Conservation (phyloP, 2,329 filamentous ascomycete genomes). For the Thielaviopsis populi region DNA sequence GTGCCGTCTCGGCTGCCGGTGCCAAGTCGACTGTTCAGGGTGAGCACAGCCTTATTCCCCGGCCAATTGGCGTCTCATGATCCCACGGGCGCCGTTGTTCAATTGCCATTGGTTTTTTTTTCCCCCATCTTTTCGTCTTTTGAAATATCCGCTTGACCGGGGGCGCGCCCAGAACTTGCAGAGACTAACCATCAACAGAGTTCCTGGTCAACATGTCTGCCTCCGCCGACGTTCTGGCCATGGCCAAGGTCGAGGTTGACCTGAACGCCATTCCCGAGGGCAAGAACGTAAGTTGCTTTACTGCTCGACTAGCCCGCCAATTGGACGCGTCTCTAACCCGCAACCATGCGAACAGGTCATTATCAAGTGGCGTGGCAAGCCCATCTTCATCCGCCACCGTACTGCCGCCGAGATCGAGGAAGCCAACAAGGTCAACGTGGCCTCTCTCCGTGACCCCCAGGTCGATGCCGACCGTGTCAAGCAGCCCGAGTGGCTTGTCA, state of each 20-base stretch:
- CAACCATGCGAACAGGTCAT: constrained; percentile 52
- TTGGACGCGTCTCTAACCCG: neutral
- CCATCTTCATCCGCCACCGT: constrained; percentile 98
- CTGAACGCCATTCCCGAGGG: constrained; percentile 86
- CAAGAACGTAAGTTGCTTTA: constrained; percentile 68
- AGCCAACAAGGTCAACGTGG: constrained; percentile 75
- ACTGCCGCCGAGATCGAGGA: constrained; percentile 86
- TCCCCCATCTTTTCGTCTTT: neutral
- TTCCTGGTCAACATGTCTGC: constrained; percentile 99
- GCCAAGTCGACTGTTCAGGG: constrained; percentile 97
- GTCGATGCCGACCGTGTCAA: constrained; percentile 83
- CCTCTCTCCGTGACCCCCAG: constrained; percentile 80
- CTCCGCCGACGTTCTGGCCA: constrained; percentile 93
- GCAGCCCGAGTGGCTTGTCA: constrained; percentile 97
- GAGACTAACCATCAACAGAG: constrained; percentile 41
- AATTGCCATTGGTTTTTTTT: constrained; percentile 21
- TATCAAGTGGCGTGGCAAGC: constrained; percentile 99
- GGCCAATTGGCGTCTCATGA: constrained; percentile 6
- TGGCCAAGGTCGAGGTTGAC: constrained; percentile 98
- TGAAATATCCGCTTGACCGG: neutral
- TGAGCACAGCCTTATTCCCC: constrained; percentile 35
- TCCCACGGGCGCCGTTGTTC: constrained; percentile 8
- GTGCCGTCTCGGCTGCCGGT: constrained; percentile 77
- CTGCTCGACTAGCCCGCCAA: neutral
- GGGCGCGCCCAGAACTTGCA: constrained; percentile 17